Evolutionary conservation across 176 grass and related monocot genomes (phyloP).

Genomic region (Zea mays): DNA sequence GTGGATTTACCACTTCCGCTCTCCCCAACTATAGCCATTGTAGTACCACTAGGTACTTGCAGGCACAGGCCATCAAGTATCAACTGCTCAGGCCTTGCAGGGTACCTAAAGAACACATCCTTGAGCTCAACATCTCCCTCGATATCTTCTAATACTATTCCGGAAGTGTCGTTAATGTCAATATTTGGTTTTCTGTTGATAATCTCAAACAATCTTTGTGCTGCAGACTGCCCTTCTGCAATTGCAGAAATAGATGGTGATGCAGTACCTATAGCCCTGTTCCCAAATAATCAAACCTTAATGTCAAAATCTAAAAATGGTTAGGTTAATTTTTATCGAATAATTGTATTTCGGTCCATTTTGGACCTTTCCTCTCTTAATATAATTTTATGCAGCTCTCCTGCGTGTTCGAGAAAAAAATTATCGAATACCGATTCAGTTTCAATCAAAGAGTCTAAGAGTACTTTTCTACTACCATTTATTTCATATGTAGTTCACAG

Average conservation of each 20-base stretch:
- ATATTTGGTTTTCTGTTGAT: constrained; percentile 75
- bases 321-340: neutral
- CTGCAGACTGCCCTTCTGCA: constrained; percentile 78
- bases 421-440: neutral
- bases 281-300: constrained; percentile 21
- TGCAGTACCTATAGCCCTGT: constrained; percentile 75
- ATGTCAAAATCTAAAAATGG: neutral
- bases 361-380: too few relatives aligned
- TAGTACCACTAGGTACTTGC: constrained; percentile 52
- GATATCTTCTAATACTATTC: constrained; percentile 60
- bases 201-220: constrained; percentile 65
- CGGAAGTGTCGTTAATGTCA: constrained; percentile 55
- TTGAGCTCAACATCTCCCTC: constrained; percentile 61
- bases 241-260: constrained; percentile 75
- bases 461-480: constrained; percentile 22
- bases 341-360: too few relatives aligned
- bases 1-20: constrained; percentile 89
- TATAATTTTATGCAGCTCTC: too few relatives aligned
- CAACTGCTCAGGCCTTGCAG: constrained; percentile 66
- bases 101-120: constrained; percentile 72
- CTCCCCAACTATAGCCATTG: constrained; percentile 84
- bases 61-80: constrained; percentile 58
- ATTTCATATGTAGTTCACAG: neutral
- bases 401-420: too few relatives aligned
- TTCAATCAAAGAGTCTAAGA: constrained; percentile 13